Evolutionary conservation across 2,329 filamentous ascomycete genomes (phyloP).

Genomic region (Penicillium olsonii): DNA sequence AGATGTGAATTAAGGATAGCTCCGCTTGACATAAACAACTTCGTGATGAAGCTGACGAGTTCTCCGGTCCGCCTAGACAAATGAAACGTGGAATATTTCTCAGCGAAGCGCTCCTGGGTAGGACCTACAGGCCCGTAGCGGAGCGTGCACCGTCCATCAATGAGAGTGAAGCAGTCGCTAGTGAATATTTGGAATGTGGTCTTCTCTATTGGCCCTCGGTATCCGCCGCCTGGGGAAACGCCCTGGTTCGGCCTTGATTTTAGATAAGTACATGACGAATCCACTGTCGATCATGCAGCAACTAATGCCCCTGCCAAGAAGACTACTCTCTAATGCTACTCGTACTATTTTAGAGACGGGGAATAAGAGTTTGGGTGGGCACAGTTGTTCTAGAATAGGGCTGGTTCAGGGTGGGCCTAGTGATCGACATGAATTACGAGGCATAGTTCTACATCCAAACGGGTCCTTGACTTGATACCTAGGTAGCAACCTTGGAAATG

Average conservation of each 20-base stretch:
- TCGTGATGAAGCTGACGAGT: constrained; percentile 3
- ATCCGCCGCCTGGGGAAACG: background rate
- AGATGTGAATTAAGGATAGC: background rate
- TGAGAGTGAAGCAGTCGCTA: background rate
- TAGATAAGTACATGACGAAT: background rate
- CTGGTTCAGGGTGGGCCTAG: background rate
- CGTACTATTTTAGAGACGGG: constrained; percentile 2
- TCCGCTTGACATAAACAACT: background rate
- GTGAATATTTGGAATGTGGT: background rate
- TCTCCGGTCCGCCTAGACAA: constrained; percentile 1
- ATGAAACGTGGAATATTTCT: constrained; percentile 14
- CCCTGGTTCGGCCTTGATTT: background rate
- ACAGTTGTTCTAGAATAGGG: background rate
- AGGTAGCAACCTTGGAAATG: background rate
- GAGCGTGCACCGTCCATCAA: constrained; percentile 2
- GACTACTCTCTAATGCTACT: background rate
- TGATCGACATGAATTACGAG: constrained; percentile 17
- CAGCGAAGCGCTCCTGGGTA: constrained; percentile 1
- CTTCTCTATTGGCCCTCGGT: constrained; percentile 4
- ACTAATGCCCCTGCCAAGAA: constrained; percentile 4
- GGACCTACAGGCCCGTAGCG: constrained; percentile 7
- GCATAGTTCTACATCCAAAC: background rate
- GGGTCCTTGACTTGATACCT: background rate
- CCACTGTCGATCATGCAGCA: constrained; percentile 2
- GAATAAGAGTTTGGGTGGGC: constrained; percentile 1